Conservation (phyloP, 148 eudicot genomes). For the Linanthus parryae region DNA sequence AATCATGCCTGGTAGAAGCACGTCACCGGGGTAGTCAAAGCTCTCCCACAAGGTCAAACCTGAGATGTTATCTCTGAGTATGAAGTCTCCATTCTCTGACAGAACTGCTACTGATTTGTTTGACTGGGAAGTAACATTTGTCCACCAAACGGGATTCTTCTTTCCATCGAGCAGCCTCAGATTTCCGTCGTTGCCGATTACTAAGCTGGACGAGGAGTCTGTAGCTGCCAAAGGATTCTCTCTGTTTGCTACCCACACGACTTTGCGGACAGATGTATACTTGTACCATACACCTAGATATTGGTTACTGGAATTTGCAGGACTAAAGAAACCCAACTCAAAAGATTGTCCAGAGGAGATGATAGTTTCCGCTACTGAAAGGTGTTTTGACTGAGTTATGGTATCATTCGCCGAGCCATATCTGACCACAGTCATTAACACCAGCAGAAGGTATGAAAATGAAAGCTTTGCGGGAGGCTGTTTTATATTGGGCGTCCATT, state of each 20-base stretch:
- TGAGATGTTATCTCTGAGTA: slow-evolving; percentile 1
- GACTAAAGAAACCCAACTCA: slow-evolving; percentile 15
- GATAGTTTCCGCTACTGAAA: slow-evolving; percentile 14
- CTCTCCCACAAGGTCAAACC: slow-evolving; percentile 12
- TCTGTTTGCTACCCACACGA: slow-evolving; percentile 18
- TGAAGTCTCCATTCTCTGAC: slow-evolving; percentile 10
- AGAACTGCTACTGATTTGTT: slow-evolving; percentile 5
- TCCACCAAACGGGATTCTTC: slow-evolving; percentile 8
- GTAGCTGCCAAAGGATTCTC: neutral
- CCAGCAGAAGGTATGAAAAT: too few species aligned
- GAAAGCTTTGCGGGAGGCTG: too few species aligned
- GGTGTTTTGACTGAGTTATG: neutral
- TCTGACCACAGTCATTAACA: too few species aligned
- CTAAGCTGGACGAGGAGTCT: neutral
- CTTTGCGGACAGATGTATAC: neutral
- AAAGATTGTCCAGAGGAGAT: slow-evolving; percentile 4
- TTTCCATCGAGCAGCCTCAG: slow-evolving; percentile 3
- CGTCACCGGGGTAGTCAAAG: slow-evolving; percentile 8
- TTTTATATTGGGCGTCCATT: too few species aligned
- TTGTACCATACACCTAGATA: slow-evolving; percentile 16
- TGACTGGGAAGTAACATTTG: neutral
- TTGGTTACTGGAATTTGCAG: slow-evolving; percentile 5
- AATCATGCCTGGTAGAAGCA: slow-evolving; percentile 5
- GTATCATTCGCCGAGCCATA: slow-evolving; percentile 8
- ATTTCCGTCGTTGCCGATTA: slow-evolving; percentile 9